Evolutionary conservation across 352 stramenopile species (phyloP).

Genomic region (Thraustochytrium sp.): DNA sequence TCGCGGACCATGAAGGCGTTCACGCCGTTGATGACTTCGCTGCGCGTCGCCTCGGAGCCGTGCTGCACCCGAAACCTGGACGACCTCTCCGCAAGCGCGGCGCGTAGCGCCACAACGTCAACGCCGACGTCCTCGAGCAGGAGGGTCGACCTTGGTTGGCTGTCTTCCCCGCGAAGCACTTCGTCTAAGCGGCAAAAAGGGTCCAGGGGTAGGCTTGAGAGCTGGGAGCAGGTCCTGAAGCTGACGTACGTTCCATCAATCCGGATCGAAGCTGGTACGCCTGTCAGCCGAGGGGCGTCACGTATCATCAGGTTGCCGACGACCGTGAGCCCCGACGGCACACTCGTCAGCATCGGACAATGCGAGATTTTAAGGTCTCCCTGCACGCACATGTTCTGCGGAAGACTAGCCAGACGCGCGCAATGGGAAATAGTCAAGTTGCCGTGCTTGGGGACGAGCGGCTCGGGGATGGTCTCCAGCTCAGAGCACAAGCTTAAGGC

Average conservation of each 20-base stretch:
- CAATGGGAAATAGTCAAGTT: background rate
- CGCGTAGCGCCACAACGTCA: no score
- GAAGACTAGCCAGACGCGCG: background rate
- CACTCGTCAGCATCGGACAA: background rate
- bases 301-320: background rate
- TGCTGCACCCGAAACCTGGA: no score
- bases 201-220: background rate
- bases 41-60: background rate
- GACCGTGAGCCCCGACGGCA: background rate
- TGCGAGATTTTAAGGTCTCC: background rate
- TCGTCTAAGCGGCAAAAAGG: no score
- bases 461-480: no score
- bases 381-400: background rate
- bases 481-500: no score
- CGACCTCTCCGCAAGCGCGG: no score
- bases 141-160: no score
- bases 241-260: background rate
- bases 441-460: background rate
- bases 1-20: no score
- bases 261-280: background rate
- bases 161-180: no score
- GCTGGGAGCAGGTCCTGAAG: background rate
- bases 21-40: no score
- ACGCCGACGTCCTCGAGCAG: no score
- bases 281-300: background rate